Evolutionary conservation across 78 protist species (phyloP), one percentile per base, ranked within the genome.

Genomic region (Creolimax fragrantissima): DNA sequence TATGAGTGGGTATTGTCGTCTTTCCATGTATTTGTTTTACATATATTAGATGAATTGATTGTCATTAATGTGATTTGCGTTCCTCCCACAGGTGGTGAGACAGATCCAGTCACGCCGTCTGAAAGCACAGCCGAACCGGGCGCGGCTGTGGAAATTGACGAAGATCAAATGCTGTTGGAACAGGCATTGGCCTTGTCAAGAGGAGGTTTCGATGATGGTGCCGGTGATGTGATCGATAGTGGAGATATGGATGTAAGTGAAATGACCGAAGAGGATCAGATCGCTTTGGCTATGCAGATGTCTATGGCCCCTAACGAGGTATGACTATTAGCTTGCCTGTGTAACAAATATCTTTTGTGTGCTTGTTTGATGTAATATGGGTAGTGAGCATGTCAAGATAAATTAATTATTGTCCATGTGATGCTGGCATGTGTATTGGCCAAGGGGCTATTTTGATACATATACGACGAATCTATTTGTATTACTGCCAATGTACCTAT

Each of bases 251-350:
- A 84, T 44, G 6, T 84, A 5, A 11, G 24, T 43, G 66, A 41
- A n/a, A 4, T 90, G 81, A 81, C 89, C 2, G 94, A 93, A 47
- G 94, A 93, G 39, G 92, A 88, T 35, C 88, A 89, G 92, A 36
- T 93, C 24, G 66, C 4, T 36, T 37, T 42, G 5, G 94, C 94
- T 5, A 6, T 93, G 43, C 92, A 42, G 5, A 93, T 93, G 94
- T 93, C 94, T 5, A 3, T 93, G 44, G 91, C 74, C 11, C 74
- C 92, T 3, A 66, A 39, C 3, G 32, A 89, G 89, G 45, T 3
- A n/a, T 3, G 45, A 24, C 41, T 17, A 3, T 42, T 3, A 3
- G 88, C 88, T 7, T 84, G 3, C 85, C 4, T 3, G 4, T 81
- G 35, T 37, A 3, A 4, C 43, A 3, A 37, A 37, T 41, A 81